Base-by-base conservation (phyloP, 495 filamentous ascomycete species). In the Hypoxylon fuscum region DNA sequence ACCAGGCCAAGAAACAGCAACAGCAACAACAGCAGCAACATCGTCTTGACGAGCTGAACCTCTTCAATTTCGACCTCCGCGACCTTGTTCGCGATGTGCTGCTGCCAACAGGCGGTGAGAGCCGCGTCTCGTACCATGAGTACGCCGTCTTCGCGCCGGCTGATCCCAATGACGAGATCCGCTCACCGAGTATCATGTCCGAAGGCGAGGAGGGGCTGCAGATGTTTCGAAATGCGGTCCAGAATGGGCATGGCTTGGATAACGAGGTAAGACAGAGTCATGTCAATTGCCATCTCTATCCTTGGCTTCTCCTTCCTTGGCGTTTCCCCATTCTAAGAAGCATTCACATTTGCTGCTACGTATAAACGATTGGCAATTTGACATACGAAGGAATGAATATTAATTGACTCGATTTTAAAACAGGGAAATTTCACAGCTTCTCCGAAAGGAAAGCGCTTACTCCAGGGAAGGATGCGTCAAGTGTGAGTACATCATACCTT, bases 101-200 rank as follows among this genome's bases (percentile, higher is more conserved):
- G 9, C 55, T 68, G 23, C 55, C 56, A 2, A 45, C 34, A 15
- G 54, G 58, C 12, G 57, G 57, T 2, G 57, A 68, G 27, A 71
- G 65, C 25, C 53, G 45, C 5, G 68, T 71, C 25, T 69, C 66
- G 11, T 74, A 74, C 23, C 72, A 72, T 27, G 72, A 74, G 32
- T 74, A 72, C 31, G 72, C 70, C 43, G 67, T 70, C 14, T 74
- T 72, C 34, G 56, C 48, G 34, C 62, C 59, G 5, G 37, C 25
- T 6, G 61, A 48, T 18, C 45, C 55, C 4, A 55, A 62, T 7
- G 46, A 48, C 18, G 61, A 68, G 59, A 49, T 59, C 23, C 63
- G 55, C 23, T 71, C 68, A 1, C 67, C 70, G 12, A 72, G 62
- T 32, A 61, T 68, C 38, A 66, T 71, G 62, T 70, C 66, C n/a